Base-by-base conservation (phyloP, 2,329 filamentous ascomycete species). In the Trichophyton schoenleinii region DNA sequence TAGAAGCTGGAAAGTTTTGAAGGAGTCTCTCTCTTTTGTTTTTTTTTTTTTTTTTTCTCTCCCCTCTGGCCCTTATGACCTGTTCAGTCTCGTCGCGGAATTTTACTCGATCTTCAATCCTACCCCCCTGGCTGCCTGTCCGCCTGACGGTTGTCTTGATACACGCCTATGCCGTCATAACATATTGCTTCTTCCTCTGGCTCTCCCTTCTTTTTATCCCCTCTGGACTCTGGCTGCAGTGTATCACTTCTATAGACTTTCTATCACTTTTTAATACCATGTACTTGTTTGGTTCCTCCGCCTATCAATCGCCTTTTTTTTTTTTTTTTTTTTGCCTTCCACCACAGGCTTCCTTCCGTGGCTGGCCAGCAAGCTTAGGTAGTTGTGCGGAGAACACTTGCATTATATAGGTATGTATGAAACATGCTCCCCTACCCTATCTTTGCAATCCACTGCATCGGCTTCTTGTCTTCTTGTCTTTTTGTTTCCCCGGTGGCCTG, bases 1-100 rank as follows among this genome's bases (percentile, higher is more conserved):
- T 86, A 5, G 81, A 85, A 73, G 77, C 69, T 11, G 18, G 63
- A 49, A 58, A 55, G 49, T 34, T 55, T 2, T 36, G 3, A 55
- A 15, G 28, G 25, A 25, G 25, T 52, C 20, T 11, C 46, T 4
- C 46, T 6, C 41, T 18, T 4, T 18, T 44, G 18, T 18, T 48
- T 48, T 25, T 2, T 25, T 25, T 25, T 25, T 25, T 25, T 25
- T 18, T 18, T 18, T 18, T 18, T 18, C 18, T 18, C 18, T 18
- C 18, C 25, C 25, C 25, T 25, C 25, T 20, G n/a, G 3, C 44
- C 18, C 44, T 20, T 48, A 18, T 48, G n/a, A 48, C 18, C 18
- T 52, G 48, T 20, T 52, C 11, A 52, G 11, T 28, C 22, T 28
- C 7, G 9, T 31, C 9, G 15, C 34, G 4, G 31, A 25, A n/a